Conservation (phyloP, 2,329 filamentous ascomycete genomes). For the Trichoderma harzianum region DNA sequence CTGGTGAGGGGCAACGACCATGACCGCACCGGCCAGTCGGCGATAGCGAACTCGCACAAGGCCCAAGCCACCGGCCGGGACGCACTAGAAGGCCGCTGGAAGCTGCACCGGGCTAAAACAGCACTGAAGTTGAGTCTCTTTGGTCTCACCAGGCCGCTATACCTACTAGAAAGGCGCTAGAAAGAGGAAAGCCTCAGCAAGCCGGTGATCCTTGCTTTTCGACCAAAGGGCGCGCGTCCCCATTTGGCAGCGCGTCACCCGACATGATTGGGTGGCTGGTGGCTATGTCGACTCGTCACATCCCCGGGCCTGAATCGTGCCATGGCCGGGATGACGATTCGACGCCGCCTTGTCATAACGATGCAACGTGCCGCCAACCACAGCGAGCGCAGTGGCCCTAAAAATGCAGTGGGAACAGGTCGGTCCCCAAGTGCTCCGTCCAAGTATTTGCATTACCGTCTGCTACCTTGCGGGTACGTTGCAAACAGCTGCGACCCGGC, state of each 20-base stretch:
- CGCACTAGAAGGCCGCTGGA: conserved; percentile 17
- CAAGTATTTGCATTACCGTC: background rate
- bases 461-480: background rate
- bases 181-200: conserved; percentile 18
- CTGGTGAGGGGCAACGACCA: background rate
- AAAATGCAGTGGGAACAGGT: background rate
- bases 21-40: conserved; percentile 5
- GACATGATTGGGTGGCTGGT: conserved; percentile 18
- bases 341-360: conserved; percentile 4
- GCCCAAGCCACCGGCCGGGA: background rate
- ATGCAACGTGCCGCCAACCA: conserved; percentile 8
- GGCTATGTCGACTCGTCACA: conserved; percentile 16
- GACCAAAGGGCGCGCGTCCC: background rate
- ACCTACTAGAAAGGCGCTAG: conserved; percentile 22
- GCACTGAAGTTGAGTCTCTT: too few relatives aligned
- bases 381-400: background rate
- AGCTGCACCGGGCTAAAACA: too few relatives aligned
- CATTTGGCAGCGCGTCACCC: conserved; percentile 3
- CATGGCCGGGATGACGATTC: conserved; percentile 13
- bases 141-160: too few relatives aligned
- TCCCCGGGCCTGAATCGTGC: conserved; percentile 5
- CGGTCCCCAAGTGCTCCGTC: too few relatives aligned
- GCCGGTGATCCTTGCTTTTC: background rate
- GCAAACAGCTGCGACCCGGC: background rate
- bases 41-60: background rate